Evolutionary conservation across 2,329 filamentous ascomycete species (phyloP).

Genomic region (Macrophomina pseudophaseolina): DNA sequence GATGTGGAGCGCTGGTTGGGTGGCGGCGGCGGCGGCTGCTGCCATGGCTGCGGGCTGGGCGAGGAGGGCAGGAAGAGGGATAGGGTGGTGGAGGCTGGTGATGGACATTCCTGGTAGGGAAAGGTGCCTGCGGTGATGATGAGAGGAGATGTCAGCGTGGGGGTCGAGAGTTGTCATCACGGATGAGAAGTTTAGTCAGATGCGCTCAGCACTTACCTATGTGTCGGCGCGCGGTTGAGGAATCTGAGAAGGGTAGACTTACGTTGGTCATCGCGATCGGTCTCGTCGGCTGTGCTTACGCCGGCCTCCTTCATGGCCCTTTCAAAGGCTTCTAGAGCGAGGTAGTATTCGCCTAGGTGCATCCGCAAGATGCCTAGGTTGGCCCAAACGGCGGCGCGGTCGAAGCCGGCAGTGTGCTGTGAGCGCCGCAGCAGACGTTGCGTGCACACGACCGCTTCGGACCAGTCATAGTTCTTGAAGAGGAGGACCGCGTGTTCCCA

Average conservation of each 20-base stretch:
- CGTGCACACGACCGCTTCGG: slow-evolving; percentile 11
- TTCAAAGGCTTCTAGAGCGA: slow-evolving; percentile 20
- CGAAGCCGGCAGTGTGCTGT: background rate
- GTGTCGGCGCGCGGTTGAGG: background rate
- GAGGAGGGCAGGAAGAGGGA: background rate
- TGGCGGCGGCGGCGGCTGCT: no score
- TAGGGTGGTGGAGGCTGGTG: background rate
- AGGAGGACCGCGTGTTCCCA: slow-evolving; percentile 20
- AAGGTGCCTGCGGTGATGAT: background rate
- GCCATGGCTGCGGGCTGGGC: background rate
- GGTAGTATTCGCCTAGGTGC: slow-evolving; percentile 17
- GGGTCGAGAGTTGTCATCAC: background rate
- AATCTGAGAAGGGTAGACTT: background rate
- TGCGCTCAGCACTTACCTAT: background rate
- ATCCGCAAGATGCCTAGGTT: slow-evolving; percentile 25
- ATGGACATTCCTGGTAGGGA: background rate
- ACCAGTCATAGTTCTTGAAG: slow-evolving; percentile 21
- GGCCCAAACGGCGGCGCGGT: slow-evolving; percentile 20
- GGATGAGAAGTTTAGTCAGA: slow-evolving; percentile 8
- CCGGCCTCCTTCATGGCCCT: slow-evolving; percentile 8
- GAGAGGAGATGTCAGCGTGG: background rate
- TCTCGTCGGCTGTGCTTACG: background rate
- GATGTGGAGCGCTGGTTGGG: no score
- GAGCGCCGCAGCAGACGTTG: slow-evolving; percentile 18
- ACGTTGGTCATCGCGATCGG: background rate